Percentiles rank a stretch among this genome's conserved stretches.
phyloP scores from a whole-genome alignment of 768 basidiomycete species.

The Lentinula edodes region DNA sequence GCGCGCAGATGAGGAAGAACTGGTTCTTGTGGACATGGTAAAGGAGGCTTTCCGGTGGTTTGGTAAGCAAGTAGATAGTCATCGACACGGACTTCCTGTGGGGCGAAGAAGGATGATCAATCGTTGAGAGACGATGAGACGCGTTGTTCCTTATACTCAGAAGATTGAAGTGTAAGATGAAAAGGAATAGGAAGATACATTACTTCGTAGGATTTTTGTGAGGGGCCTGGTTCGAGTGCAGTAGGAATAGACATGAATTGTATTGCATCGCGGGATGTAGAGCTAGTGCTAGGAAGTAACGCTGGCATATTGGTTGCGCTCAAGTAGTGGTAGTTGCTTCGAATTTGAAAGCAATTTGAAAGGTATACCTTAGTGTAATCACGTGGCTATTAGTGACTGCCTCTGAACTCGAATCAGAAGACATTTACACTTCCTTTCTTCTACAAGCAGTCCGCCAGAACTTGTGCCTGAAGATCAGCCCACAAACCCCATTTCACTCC shows the following conservation, averaged over 20 bases:
- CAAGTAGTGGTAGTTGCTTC: neutral
- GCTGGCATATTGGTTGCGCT: neutral
- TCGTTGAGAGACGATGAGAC: neutral
- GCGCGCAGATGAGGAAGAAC: conserved; percentile 35
- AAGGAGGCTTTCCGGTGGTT: conserved; percentile 41
- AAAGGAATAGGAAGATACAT: neutral
- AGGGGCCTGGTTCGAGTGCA: conserved; percentile 1
- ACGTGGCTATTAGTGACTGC: neutral
- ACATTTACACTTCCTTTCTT: no score
- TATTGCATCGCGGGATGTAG: neutral
- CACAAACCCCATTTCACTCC: no score
- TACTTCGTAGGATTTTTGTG: conserved; percentile 6
- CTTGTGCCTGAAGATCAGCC: no score
- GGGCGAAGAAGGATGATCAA: neutral
- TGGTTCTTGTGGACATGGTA: conserved; percentile 43
- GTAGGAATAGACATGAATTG: conserved; percentile 5
- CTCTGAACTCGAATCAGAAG: no score
- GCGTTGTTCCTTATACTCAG: neutral
- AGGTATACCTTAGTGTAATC: neutral
- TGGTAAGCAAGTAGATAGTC: conserved; percentile 50
- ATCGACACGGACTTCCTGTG: conserved; percentile 48
- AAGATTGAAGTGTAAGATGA: neutral
- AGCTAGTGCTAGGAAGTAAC: neutral
- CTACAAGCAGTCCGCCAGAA: no score
- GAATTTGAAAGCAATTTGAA: no score